phyloP scores from a whole-genome alignment of 129 eudicot genomes.

The Tagetes erecta region DNA sequence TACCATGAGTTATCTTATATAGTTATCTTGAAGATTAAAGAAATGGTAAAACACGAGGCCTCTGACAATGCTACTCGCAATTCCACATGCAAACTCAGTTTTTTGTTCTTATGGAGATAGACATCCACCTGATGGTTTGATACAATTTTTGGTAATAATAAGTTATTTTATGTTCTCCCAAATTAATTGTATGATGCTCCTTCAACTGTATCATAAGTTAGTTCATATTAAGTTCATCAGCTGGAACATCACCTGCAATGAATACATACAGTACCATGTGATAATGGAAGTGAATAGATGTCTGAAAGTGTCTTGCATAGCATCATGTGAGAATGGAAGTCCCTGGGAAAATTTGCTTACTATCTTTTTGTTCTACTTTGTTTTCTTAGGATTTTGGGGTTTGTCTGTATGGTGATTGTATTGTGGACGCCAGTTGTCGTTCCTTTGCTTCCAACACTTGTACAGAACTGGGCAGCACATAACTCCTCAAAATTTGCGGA shows the following conservation, averaged over 20 bases:
- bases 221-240: background rate
- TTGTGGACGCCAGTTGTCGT: slow-evolving; percentile 83
- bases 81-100: background rate
- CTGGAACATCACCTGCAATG: background rate
- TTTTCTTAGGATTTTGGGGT: slow-evolving; percentile 66
- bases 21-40: background rate
- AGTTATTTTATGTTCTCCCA: background rate
- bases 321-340: slow-evolving; percentile 5
- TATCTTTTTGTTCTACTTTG: slow-evolving; percentile 6
- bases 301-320: background rate
- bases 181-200: background rate
- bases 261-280: slow-evolving; percentile 6
- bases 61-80: slow-evolving; percentile 9
- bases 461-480: slow-evolving; percentile 69
- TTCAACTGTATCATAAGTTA: background rate
- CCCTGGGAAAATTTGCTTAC: slow-evolving; percentile 13
- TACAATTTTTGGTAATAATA: background rate
- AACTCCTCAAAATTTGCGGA: slow-evolving; percentile 56
- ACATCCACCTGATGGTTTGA: background rate
- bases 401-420: slow-evolving; percentile 75
- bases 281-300: slow-evolving; percentile 3
- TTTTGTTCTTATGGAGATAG: background rate
- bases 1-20: background rate
- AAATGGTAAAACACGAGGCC: background rate
- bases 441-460: slow-evolving; percentile 84